A percentile compares a stretch with the other conserved stretches of the same genome.
Evolutionary conservation across 1,139 yeast genomes (phyloP).

Genomic region (Arxiozyma slooffiae): DNA sequence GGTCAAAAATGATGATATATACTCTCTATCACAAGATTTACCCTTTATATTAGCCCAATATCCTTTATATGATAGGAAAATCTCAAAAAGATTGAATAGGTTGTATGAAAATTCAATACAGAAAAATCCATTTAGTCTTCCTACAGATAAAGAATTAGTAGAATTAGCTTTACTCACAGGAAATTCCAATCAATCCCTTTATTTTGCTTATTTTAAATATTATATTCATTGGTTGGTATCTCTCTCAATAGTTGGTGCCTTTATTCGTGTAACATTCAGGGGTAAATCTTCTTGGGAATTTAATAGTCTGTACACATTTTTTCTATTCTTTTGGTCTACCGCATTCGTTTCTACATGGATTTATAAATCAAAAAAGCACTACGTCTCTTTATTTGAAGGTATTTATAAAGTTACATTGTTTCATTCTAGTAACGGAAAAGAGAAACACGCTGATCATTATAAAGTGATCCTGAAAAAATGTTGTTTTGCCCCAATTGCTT

Average conservation of each 20-base stretch:
- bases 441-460: slow-evolving; percentile 8
- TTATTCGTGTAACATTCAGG: slow-evolving; percentile 35
- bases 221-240: slow-evolving; percentile 48
- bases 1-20: slow-evolving; percentile 6
- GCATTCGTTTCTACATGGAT: slow-evolving; percentile 54
- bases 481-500: slow-evolving; percentile 59
- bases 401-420: background rate
- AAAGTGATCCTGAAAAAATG: slow-evolving; percentile 40
- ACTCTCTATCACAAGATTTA: slow-evolving; percentile 33
- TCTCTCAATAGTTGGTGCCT: slow-evolving; percentile 50
- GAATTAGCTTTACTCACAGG: too few species aligned
- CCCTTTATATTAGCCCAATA: slow-evolving; percentile 45
- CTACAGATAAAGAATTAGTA: slow-evolving; percentile 17
- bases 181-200: too few species aligned
- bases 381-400: too few species aligned
- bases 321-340: slow-evolving; percentile 53
- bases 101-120: slow-evolving; percentile 9
- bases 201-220: too few species aligned
- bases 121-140: slow-evolving; percentile 10
- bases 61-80: slow-evolving; percentile 47
- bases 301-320: slow-evolving; percentile 44
- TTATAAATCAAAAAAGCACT: slow-evolving; percentile 35
- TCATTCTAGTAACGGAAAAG: background rate
- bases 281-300: too few species aligned
- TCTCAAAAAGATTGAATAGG: slow-evolving; percentile 25